Evolutionary conservation across 768 basidiomycete species (phyloP), one percentile per base, ranked within the genome.

Genomic region (Cystobasidium onofrii): DNA sequence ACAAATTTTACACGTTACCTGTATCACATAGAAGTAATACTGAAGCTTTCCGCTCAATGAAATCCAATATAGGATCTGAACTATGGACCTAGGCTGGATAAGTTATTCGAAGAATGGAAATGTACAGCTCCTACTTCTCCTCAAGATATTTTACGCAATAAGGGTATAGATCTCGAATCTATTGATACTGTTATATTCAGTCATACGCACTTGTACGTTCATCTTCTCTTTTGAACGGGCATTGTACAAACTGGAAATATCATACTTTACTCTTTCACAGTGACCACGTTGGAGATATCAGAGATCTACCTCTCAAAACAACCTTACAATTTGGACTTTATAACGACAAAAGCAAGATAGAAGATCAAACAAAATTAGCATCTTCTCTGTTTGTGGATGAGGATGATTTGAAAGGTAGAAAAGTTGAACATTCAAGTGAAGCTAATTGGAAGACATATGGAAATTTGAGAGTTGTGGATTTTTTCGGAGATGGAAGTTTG

Each of bases 401-500:
- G 7, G 27, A 46, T 12, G 36, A 31, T 23, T 15, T 67, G 10
- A 13, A 44, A n/a, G 39, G 31, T 9, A 6, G 65, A 1, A 44
- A 46, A 20, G 29, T 67, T 15, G 23, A 31, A 25, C 64, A 66
- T 46, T 44, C 44, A 17, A 52, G 29, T 17, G 41, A 44, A 12
- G n/a, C 25, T 15, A n/a, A 3, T 12, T 67, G 43, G 65, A 25
- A n/a, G 29, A 44, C 18, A 25, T 33, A 27, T 23, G 65, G 65
- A 6, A 46, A 31, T 39, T 25, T 67, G 17, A 10, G 65, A 27
- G 65, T 43, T 6, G 27, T 67, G 23, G 65, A 67, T 27, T 52
- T 17, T 52, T 52, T 67, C 25, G 50, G 50, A 29, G 65, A 52
- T 52, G 65, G 65, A n/a, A 67, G 65, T 29, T 39, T 67, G 27